Base-by-base conservation (phyloP, 148 eudicot species). In the Chenopodium suecicum region DNA sequence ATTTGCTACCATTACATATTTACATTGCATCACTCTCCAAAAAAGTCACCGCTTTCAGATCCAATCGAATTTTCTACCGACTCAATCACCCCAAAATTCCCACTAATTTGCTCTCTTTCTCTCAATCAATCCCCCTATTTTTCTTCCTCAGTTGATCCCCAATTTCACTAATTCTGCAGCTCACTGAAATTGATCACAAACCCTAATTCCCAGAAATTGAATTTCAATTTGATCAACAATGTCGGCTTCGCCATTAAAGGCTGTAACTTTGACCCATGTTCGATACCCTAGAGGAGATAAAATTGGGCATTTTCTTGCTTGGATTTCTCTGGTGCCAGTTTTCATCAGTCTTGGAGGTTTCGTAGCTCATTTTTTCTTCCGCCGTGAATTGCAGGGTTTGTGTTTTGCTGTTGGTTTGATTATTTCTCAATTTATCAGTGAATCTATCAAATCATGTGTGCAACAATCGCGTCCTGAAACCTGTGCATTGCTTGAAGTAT, bases 301-400 rank as follows among this genome's bases (percentile, higher is more conserved):
- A 56, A 32, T 95, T 0, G 98, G 98, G 16, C 91, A 89, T 60
- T 90, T 91, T 76, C 74, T 95, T 1, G 98, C 98, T 0, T 95
- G 98, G 98, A 72, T 95, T 29, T 95, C 98, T 1, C 80, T 95
- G 0, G 81, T 95, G 81, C 98, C 98, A 0, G 93, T 95, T 13
- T 95, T 95, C 93, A 90, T 95, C 85, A 84, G 87, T 78, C 84
- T 95, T 37, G 97, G 92, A 17, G 98, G 98, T 16, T 95, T 95
- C 80, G 32, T 86, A 58, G 84, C 91, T 4, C 97, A 95, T 81
- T 93, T 95, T 87, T 76, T 95, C 73, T 93, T 95, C 79, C 96
- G 98, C 20, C 96, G 98, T 0, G 98, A 95, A 76, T 82, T 95
- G 9, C 97, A 95, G 44, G 90, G 85, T 56, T 78, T 95, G 86